These are phyloP conservation scores for Larix kaempferi DNA, from an alignment of 75 land plant species.

Conservation along the genomic window DNA sequence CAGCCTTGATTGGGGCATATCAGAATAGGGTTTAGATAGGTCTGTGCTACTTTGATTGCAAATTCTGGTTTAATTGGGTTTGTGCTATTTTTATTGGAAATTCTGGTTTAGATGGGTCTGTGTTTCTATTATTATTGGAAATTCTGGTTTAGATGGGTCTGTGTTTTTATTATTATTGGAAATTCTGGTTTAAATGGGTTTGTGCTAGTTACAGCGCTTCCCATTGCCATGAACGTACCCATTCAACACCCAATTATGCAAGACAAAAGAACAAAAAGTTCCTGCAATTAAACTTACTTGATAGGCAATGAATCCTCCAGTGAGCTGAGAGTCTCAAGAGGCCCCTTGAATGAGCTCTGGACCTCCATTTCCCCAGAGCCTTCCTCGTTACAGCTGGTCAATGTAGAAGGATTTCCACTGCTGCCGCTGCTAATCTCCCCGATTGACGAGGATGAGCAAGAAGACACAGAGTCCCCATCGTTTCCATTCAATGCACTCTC, in stretches of 20 bases:
- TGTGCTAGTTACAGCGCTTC: too few species aligned
- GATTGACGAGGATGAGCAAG: slow-evolving; percentile 24
- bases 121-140: too few species aligned
- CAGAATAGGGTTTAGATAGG: too few species aligned
- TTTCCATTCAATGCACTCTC: background rate
- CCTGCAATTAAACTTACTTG: slow-evolving; percentile 22
- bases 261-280: background rate
- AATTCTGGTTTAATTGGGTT: too few species aligned
- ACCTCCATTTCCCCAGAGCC: slow-evolving; percentile 35
- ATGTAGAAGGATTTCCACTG: background rate
- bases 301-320: slow-evolving; percentile 54
- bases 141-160: too few species aligned
- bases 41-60: too few species aligned
- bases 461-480: background rate
- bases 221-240: background rate
- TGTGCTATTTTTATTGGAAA: too few species aligned
- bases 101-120: too few species aligned
- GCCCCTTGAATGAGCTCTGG: slow-evolving; percentile 45
- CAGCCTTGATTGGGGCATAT: too few species aligned
- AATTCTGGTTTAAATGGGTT: too few species aligned
- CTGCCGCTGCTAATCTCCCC: slow-evolving; percentile 34
- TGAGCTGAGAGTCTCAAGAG: slow-evolving; percentile 41
- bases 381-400: slow-evolving; percentile 9
- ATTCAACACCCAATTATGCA: background rate
- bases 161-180: too few species aligned